Evolutionary conservation across 2,329 filamentous ascomycete species (phyloP).

Genomic region (Talaromyces sp.): DNA sequence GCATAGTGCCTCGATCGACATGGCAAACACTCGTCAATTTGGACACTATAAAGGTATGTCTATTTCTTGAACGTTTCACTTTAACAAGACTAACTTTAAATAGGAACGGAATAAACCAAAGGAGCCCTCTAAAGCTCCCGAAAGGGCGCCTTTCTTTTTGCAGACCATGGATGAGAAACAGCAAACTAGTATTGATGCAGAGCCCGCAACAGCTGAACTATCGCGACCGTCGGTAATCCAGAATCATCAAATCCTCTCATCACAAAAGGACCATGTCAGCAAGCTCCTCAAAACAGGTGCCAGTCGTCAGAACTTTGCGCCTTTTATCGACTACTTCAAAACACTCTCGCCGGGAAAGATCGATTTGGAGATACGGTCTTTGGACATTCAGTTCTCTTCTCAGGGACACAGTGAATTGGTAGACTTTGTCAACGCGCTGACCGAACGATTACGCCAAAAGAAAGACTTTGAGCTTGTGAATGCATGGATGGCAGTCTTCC

Average conservation of each 20-base stretch:
- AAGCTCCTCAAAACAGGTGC: conserved; percentile 42
- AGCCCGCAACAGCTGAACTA: conserved; percentile 41
- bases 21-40: conserved; percentile 95
- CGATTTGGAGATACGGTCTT: conserved; percentile 83
- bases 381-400: conserved; percentile 46
- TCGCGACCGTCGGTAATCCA: conserved; percentile 68
- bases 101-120: conserved; percentile 88
- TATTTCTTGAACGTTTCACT: neutral
- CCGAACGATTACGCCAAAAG: conserved; percentile 59
- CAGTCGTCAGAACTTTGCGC: conserved; percentile 54
- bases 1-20: conserved; percentile 78
- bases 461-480: conserved; percentile 91
- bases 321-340: conserved; percentile 74
- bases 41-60: conserved; percentile 65
- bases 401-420: conserved; percentile 61
- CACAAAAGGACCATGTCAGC: conserved; percentile 38
- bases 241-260: conserved; percentile 33
- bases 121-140: conserved; percentile 82
- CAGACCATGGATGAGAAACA: conserved; percentile 42
- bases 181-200: conserved; percentile 14
- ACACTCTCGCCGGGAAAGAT: conserved; percentile 75
- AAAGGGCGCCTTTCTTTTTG: conserved; percentile 94
- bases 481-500: conserved; percentile 94
- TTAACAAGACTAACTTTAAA: neutral
- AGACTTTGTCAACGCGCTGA: conserved; percentile 77